phyloP scores from a whole-genome alignment of 257 asterid species.

The Solanum gracilifrons region DNA sequence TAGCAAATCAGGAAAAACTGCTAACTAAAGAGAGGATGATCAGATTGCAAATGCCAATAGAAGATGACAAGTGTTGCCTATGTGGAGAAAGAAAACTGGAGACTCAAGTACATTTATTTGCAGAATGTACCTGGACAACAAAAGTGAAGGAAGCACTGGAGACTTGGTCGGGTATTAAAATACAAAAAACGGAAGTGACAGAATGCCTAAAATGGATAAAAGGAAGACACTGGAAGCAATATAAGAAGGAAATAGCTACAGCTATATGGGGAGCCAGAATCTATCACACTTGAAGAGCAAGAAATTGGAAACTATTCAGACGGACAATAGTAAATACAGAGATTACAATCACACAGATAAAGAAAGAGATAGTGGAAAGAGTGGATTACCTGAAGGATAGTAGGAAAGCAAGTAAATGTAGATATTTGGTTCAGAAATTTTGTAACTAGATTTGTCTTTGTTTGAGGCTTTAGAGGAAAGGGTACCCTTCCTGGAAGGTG shows the following conservation, averaged over 20 bases:
- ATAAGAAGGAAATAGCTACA: not conserved
- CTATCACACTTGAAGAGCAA: not conserved
- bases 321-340: no score
- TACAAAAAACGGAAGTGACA: not conserved
- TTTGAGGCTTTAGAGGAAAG: not conserved
- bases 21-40: not conserved
- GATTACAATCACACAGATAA: no score
- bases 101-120: not conserved
- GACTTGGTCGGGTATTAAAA: not conserved
- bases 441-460: not conserved
- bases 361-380: no score
- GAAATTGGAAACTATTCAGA: no score
- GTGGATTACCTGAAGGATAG: no score
- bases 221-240: not conserved
- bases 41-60: not conserved
- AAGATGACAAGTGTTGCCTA: not conserved
- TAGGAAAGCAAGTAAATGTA: not conserved
- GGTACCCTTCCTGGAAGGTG: not conserved
- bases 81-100: not conserved
- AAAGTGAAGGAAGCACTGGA: not conserved
- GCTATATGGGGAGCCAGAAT: not conserved
- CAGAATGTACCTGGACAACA: not conserved
- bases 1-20: not conserved
- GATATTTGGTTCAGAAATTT: not conserved
- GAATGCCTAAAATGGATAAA: not conserved